Evolutionary conservation across 345 rosid genomes (phyloP).

Genomic region (Populus pruinosa): DNA sequence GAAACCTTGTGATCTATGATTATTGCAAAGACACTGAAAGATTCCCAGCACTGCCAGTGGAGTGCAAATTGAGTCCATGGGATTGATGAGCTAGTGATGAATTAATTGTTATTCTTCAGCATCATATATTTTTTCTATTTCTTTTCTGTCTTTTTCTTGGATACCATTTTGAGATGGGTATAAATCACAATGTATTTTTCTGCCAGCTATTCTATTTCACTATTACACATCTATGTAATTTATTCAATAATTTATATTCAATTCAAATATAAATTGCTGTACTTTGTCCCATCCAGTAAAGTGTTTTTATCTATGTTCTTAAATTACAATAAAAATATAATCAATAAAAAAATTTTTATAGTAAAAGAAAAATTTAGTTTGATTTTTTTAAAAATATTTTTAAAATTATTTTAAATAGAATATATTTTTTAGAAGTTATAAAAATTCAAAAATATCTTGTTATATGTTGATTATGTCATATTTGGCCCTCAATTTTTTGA

Average conservation of each 20-base stretch:
- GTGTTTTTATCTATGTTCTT: no score
- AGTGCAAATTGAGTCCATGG: slow-evolving; percentile 91
- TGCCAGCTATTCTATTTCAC: neutral
- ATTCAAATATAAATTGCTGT: no score
- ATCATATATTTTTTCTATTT: neutral
- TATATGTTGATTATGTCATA: no score
- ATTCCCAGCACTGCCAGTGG: slow-evolving; percentile 55
- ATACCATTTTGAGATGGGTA: neutral
- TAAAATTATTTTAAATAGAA: no score
- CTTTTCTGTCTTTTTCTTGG: neutral
- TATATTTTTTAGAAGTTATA: no score
- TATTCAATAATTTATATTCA: neutral
- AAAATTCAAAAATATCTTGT: no score
- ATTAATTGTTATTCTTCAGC: neutral
- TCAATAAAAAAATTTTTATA: no score
- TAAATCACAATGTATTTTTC: neutral
- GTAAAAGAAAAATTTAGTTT: no score
- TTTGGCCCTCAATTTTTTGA: no score
- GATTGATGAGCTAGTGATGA: slow-evolving; percentile 12
- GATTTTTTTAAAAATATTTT: no score
- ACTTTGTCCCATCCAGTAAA: neutral
- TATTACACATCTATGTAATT: neutral
- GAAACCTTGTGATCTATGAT: slow-evolving; percentile 88
- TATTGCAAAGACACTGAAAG: slow-evolving; percentile 70
- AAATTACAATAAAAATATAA: no score